phyloP scores from a whole-genome alignment of 1,284 basidiomycete genomes.

The Fomitopsis schrenkii region DNA sequence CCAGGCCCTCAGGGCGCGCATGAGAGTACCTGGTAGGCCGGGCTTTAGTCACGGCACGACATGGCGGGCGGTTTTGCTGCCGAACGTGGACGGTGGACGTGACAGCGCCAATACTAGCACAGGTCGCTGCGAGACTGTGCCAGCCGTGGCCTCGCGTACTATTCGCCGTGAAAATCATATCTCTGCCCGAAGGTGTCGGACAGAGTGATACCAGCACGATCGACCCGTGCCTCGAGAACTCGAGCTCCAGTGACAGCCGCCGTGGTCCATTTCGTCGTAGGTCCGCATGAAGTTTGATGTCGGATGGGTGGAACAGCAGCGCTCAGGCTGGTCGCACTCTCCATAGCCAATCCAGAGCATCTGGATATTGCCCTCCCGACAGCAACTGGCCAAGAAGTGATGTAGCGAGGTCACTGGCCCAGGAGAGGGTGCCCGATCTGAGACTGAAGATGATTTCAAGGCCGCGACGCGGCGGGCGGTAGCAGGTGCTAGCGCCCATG shows the following conservation, averaged over 20 bases:
- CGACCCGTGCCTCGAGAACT: background rate
- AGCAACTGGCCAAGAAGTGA: background rate
- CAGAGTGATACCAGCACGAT: background rate
- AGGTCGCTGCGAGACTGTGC: too few species aligned
- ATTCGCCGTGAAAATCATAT: background rate
- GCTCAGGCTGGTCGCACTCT: background rate
- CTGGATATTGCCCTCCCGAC: background rate
- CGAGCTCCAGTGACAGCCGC: background rate
- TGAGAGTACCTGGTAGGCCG: background rate
- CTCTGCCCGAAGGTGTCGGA: background rate
- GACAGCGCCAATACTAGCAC: background rate
- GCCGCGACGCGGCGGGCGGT: background rate
- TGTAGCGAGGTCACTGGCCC: background rate
- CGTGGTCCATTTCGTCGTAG: background rate
- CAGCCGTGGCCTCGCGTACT: background rate
- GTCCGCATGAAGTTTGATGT: background rate
- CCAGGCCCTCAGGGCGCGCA: background rate
- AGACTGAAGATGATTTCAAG: background rate
- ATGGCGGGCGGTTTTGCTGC: background rate
- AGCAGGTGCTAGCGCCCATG: background rate
- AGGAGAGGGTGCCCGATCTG: background rate
- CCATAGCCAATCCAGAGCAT: background rate
- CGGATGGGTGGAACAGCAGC: background rate
- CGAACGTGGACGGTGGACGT: background rate
- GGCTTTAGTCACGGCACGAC: background rate